Percentiles rank a stretch among this genome's conserved stretches.
Conservation (phyloP, 345 rosid species). For the Citrus inodora region DNA sequence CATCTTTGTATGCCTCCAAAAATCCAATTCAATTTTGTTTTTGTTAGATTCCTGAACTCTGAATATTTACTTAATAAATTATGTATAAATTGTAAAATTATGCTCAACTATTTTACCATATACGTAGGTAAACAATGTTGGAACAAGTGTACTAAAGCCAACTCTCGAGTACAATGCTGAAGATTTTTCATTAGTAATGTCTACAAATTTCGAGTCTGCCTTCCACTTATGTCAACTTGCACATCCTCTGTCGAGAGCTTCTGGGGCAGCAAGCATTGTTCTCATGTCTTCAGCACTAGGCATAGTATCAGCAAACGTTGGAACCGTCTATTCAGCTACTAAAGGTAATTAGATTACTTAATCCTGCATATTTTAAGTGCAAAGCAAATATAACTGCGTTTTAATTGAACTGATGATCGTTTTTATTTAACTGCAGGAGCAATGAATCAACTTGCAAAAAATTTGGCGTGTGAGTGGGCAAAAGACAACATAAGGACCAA, state of each 20-base stretch:
- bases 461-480: constrained; percentile 56
- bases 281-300: constrained; percentile 54
- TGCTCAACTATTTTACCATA: too few relatives aligned
- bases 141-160: constrained; percentile 28
- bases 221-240: constrained; percentile 47
- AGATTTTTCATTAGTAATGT: constrained; percentile 30
- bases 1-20: constrained; percentile 27
- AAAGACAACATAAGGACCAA: constrained; percentile 44
- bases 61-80: too few relatives aligned
- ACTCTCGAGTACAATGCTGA: constrained; percentile 37
- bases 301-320: constrained; percentile 14
- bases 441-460: constrained; percentile 35
- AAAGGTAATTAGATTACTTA: constrained; percentile 30
- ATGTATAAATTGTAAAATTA: too few relatives aligned
- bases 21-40: background rate
- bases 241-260: constrained; percentile 53
- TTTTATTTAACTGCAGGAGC: constrained; percentile 28
- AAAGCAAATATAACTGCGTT: constrained; percentile 16
- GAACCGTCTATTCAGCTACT: constrained; percentile 39
- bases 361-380: background rate
- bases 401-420: background rate
- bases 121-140: constrained; percentile 52
- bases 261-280: constrained; percentile 47
- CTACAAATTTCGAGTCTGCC: constrained; percentile 12
- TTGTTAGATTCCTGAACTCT: too few relatives aligned